phyloP scores from a whole-genome alignment of 225 moss, liverwort and hornwort species.

The Takakia lepidozioides region DNA sequence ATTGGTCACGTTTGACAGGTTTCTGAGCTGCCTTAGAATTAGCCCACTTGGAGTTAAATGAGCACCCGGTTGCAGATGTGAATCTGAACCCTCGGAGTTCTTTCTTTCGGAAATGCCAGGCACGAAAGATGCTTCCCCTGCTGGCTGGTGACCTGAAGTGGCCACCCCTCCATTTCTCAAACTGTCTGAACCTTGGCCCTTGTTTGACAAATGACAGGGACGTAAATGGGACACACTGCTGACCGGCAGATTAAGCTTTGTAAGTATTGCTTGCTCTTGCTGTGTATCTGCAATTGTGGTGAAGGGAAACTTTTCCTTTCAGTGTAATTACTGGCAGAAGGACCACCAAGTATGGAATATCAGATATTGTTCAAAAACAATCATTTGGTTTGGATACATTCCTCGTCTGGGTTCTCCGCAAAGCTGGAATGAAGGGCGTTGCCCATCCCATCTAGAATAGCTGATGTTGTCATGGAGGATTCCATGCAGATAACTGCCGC shows the following conservation, averaged over 20 bases:
- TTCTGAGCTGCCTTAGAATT: no score
- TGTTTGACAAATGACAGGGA: no score
- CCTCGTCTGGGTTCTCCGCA: slow-evolving; percentile 80
- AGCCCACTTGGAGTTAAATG: no score
- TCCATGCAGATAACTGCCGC: slow-evolving; percentile 94
- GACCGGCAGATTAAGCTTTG: slow-evolving; percentile 43
- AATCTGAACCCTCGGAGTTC: no score
- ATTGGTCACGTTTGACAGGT: no score
- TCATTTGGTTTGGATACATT: slow-evolving; percentile 63
- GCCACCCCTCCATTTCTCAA: no score
- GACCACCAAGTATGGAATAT: neutral
- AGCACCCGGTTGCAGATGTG: no score
- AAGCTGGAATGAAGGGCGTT: slow-evolving; percentile 91
- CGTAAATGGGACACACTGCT: no score
- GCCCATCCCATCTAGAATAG: slow-evolving; percentile 77
- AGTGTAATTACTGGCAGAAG: neutral
- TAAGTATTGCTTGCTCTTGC: slow-evolving; percentile 42
- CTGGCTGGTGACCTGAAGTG: no score
- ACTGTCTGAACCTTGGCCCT: no score
- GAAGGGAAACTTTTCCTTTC: slow-evolving; percentile 11
- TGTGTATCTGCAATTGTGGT: slow-evolving; percentile 21
- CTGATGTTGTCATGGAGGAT: slow-evolving; percentile 89
- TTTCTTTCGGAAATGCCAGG: no score
- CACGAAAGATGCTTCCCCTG: no score
- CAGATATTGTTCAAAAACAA: neutral